Conservation (phyloP, 2,329 filamentous ascomycete species). For the Aspergillus costaricaensis region DNA sequence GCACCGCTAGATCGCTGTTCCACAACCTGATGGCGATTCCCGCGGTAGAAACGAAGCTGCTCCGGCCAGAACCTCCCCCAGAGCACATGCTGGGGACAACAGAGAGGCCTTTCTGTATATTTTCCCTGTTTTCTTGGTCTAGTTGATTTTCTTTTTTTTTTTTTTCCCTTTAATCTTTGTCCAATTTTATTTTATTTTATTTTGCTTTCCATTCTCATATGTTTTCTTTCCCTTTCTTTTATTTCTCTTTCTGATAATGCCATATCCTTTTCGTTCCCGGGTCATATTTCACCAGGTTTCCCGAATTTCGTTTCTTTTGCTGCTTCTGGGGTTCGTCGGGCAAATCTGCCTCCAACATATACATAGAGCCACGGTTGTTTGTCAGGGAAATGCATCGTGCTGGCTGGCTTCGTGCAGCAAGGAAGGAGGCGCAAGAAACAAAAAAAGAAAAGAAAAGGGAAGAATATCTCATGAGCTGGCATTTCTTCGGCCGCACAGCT, state of each 20-base stretch:
- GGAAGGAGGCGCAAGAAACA: not conserved
- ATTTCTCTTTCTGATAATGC: not conserved
- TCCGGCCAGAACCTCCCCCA: conserved; percentile 17
- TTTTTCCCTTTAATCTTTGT: not conserved
- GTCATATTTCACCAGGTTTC: not conserved
- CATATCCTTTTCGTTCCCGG: not conserved
- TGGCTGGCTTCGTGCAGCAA: not conserved
- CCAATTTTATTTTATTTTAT: conserved; percentile 4
- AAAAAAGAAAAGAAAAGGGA: not conserved
- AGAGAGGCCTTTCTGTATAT: conserved; percentile 6
- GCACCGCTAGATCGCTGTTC: conserved; percentile 32
- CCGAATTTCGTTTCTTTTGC: conserved; percentile 3
- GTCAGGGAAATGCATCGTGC: not conserved
- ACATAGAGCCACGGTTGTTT: not conserved
- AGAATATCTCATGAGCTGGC: conserved; percentile 15
- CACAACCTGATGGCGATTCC: conserved; percentile 29
- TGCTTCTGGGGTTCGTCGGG: conserved; percentile 11
- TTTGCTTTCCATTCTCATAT: not conserved
- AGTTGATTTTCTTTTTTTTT: not conserved
- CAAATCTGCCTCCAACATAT: not conserved
- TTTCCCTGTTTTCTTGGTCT: not conserved
- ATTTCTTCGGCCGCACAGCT: conserved; percentile 21
- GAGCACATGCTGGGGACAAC: conserved; percentile 19
- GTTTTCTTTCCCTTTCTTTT: not conserved
- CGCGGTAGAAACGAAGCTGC: conserved; percentile 25